Evolutionary conservation across 768 basidiomycete genomes (phyloP), one percentile per base, ranked within the genome.

Genomic region (Pholiota molesta): DNA sequence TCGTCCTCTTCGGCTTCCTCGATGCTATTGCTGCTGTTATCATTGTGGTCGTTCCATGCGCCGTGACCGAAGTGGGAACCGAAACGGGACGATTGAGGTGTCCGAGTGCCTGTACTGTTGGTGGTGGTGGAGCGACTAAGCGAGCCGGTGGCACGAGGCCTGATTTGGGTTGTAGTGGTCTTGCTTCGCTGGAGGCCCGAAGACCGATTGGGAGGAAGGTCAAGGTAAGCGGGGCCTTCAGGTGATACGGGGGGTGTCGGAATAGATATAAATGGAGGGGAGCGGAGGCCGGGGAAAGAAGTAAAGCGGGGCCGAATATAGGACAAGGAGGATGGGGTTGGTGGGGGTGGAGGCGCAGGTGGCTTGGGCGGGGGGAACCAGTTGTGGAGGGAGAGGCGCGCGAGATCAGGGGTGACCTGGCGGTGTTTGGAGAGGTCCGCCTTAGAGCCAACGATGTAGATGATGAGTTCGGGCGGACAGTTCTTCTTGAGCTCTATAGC

Each of bases 401-500:
- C 94, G 61, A 90, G 82, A 75, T 94, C 93, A 56, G 89, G 79
- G 6, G 92, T 90, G 65, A 94, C 90, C 70, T 91, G 88, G 52
- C 92, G 86, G 63, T 87, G 81, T 42, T 80, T 78, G 62, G 83
- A 75, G 62, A 94, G 83, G 79, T 94, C 92, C 68, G 92, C 90
- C 75, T 98, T 98, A 65, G 95, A 87, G 60, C 96, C 95, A 68
- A 97, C 95, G 69, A 98, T 93, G 75, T 95, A 95, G 69, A 97
- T 94, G 73, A 97, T 89, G 61, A 95, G 83, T 70, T 96, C 94
- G 53, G 90, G 85, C 45, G 90, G 81, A 69, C 92, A 93, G 72
- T 94, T 94, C 83, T 91, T 93, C 85, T 91, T 94, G 65, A 94
- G 82, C 77, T 95, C 93, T 94, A 76, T 44, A 68, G 66, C 68